Evolutionary conservation across 306 rosid species (phyloP).

Genomic region (Parietaria judaica): DNA sequence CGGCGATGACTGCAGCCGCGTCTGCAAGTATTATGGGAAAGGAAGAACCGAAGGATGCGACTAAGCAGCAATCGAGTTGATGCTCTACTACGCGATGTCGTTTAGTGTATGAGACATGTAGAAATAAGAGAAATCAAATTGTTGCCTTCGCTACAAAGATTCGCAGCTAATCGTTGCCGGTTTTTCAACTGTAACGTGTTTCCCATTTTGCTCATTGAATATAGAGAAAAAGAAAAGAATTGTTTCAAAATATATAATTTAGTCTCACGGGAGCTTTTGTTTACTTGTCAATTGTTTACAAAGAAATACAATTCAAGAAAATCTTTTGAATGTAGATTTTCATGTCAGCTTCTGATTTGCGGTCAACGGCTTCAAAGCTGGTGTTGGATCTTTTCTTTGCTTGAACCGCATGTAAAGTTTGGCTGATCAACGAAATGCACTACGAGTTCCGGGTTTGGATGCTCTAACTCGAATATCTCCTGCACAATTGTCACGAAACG

Average conservation of each 20-base stretch:
- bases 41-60: constrained; percentile 42
- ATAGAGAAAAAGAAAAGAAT: background rate
- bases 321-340: background rate
- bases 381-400: constrained; percentile 14
- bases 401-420: constrained; percentile 56
- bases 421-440: constrained; percentile 49
- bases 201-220: background rate
- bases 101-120: constrained; percentile 12
- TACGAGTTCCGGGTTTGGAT: constrained; percentile 46
- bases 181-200: background rate
- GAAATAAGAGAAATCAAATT: constrained; percentile 11
- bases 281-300: no score
- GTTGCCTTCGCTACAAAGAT: background rate
- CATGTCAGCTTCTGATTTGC: background rate
- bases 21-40: constrained; percentile 44
- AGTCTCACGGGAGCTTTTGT: no score
- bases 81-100: background rate
- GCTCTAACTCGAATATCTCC: constrained; percentile 75
- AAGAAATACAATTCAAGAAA: no score
- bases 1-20: constrained; percentile 85
- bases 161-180: background rate
- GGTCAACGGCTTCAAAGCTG: constrained; percentile 1
- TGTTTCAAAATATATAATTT: background rate
- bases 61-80: constrained; percentile 35
- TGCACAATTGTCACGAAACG: constrained; percentile 14